These are phyloP conservation scores for Picea sitchensis DNA, from an alignment of 75 land plant genomes.

Conservation along the genomic window DNA sequence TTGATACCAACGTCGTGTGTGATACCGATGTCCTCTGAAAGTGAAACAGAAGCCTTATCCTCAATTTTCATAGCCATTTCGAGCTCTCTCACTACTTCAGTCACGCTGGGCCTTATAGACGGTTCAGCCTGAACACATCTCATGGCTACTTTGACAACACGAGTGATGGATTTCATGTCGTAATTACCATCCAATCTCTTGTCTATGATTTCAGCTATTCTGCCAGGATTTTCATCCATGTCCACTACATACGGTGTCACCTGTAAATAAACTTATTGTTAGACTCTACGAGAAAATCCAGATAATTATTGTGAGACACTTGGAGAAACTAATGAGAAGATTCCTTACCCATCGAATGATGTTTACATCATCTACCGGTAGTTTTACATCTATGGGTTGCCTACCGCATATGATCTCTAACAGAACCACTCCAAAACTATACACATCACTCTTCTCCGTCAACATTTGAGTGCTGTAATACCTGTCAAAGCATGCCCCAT, in stretches of 20 bases:
- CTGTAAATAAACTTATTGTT: not conserved
- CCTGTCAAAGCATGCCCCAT: not conserved
- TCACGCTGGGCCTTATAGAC: conserved; percentile 20
- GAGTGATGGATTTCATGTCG: conserved; percentile 9
- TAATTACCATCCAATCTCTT: not conserved
- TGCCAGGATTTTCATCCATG: not conserved
- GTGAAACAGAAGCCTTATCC: not conserved
- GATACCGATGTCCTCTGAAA: no score
- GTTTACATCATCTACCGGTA: not conserved
- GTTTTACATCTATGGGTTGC: not conserved
- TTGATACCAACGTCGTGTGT: no score
- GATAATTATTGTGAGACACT: no score
- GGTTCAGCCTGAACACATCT: conserved; percentile 20
- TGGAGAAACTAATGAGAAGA: not conserved
- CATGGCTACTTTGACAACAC: conserved; percentile 16
- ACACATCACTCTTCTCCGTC: conserved; percentile 22
- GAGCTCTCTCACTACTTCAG: conserved; percentile 25
- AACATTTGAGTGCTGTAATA: conserved; percentile 15
- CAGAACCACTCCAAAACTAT: conserved; percentile 23
- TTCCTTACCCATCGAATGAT: not conserved
- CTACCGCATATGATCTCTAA: conserved; percentile 4
- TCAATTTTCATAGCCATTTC: conserved; percentile 15
- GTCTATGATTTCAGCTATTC: not conserved
- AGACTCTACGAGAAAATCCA: not conserved
- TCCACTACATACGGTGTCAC: not conserved